A percentile compares a stretch with the other conserved stretches of the same genome.
Evolutionary conservation across 495 filamentous ascomycete species (phyloP).

Genomic region (Aspergillus panamensis): DNA sequence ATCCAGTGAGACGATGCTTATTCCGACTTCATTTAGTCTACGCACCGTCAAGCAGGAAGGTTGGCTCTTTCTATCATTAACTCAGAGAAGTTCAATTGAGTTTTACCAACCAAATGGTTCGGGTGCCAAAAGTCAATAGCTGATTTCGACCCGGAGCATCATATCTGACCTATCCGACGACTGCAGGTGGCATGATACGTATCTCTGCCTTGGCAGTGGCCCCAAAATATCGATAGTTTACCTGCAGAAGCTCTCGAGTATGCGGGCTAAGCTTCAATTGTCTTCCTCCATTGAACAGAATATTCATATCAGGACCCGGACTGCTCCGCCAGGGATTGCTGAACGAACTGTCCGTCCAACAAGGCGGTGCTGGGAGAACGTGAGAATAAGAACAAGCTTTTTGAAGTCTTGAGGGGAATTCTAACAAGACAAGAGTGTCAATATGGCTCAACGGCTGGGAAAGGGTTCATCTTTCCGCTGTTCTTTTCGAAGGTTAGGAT

Average conservation of each 20-base stretch:
- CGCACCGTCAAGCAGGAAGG: neutral
- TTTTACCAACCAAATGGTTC: conserved; percentile 1
- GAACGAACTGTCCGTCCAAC: too few species aligned
- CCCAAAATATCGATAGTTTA: conserved; percentile 10
- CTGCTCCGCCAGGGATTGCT: too few species aligned
- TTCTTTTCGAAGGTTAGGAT: neutral
- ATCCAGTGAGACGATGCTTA: too few species aligned
- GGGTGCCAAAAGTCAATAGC: neutral
- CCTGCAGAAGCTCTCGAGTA: conserved; percentile 9
- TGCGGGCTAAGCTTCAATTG: neutral
- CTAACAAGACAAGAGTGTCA: too few species aligned
- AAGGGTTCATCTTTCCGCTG: neutral
- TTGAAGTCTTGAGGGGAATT: too few species aligned
- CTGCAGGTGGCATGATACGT: conserved; percentile 7
- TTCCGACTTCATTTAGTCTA: neutral
- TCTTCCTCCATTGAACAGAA: neutral
- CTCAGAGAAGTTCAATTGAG: neutral
- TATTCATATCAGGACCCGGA: neutral
- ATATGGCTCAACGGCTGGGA: neutral
- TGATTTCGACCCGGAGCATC: neutral
- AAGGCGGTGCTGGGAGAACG: too few species aligned
- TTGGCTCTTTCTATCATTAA: neutral
- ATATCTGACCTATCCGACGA: conserved; percentile 8
- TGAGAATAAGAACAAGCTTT: too few species aligned
- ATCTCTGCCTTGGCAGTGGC: neutral